phyloP scores from a whole-genome alignment of 2,329 filamentous ascomycete species.

The Aspergillus ochraceoroseus region DNA sequence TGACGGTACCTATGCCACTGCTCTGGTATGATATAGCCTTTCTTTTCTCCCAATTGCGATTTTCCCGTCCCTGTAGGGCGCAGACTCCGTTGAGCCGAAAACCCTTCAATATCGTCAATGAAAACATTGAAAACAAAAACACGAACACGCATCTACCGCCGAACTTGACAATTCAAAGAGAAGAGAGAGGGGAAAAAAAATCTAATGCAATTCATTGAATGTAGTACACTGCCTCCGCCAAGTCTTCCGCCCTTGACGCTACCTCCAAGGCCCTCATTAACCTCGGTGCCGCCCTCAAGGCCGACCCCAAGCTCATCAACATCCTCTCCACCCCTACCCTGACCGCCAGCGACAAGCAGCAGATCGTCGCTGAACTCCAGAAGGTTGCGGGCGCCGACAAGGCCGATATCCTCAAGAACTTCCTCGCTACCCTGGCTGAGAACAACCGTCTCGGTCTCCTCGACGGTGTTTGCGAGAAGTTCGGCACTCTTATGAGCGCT shows the following conservation, averaged over 20 bases:
- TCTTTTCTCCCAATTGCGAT: constrained; percentile 4
- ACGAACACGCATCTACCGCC: neutral
- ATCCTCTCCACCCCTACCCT: constrained; percentile 81
- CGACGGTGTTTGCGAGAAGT: constrained; percentile 80
- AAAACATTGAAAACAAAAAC: neutral
- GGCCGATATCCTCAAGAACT: constrained; percentile 83
- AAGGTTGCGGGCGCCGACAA: constrained; percentile 72
- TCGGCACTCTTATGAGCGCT: constrained; percentile 78
- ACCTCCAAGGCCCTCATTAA: constrained; percentile 72
- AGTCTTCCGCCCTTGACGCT: constrained; percentile 77
- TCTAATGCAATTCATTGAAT: constrained; percentile 12
- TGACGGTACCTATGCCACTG: constrained; percentile 96
- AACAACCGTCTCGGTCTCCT: constrained; percentile 91
- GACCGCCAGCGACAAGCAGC: constrained; percentile 69
- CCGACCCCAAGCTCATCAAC: constrained; percentile 71
- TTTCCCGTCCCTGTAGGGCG: neutral
- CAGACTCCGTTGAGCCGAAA: constrained; percentile 20
- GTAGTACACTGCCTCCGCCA: constrained; percentile 93
- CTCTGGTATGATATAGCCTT: constrained; percentile 75
- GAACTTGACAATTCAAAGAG: neutral
- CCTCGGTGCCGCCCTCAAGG: constrained; percentile 68
- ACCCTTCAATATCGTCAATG: constrained; percentile 2
- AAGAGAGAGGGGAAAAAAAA: neutral
- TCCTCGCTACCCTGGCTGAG: constrained; percentile 82
- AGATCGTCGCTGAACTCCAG: constrained; percentile 80